Evolutionary conservation across 2,329 filamentous ascomycete species (phyloP).

Genomic region (Gyromitra esculenta): DNA sequence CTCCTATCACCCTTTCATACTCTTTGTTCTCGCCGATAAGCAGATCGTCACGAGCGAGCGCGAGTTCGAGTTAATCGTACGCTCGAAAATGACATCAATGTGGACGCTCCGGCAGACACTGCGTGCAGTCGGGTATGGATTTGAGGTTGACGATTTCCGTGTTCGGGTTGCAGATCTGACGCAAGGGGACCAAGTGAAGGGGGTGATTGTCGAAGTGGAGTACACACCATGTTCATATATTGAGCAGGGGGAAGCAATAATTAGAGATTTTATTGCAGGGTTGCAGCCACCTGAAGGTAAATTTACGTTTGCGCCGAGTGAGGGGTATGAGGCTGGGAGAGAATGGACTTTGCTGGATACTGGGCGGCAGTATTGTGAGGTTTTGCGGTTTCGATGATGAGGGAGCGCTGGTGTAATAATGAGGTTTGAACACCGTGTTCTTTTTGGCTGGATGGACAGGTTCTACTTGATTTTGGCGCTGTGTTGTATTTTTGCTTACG

Average conservation of each 20-base stretch:
- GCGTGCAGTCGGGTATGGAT: slow-evolving; percentile 51
- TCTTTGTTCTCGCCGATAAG: slow-evolving; percentile 55
- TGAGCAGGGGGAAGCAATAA: slow-evolving; percentile 55
- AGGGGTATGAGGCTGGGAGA: slow-evolving; percentile 41
- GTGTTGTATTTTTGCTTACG: too few relatives aligned
- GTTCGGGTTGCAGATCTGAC: slow-evolving; percentile 55
- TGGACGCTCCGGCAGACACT: slow-evolving; percentile 56
- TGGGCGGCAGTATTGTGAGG: slow-evolving; percentile 57
- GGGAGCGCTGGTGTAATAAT: not conserved
- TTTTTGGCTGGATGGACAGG: not conserved
- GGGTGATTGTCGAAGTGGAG: slow-evolving; percentile 57
- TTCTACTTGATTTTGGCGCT: too few relatives aligned
- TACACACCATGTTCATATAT: slow-evolving; percentile 55
- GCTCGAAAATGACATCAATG: slow-evolving; percentile 54
- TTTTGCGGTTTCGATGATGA: slow-evolving; percentile 54
- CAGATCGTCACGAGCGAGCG: slow-evolving; percentile 56
- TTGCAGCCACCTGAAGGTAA: slow-evolving; percentile 52
- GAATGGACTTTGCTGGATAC: slow-evolving; percentile 57
- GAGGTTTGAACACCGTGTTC: not conserved
- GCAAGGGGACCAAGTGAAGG: slow-evolving; percentile 56
- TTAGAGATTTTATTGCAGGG: slow-evolving; percentile 56
- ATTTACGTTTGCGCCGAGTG: slow-evolving; percentile 54
- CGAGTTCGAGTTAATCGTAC: slow-evolving; percentile 56
- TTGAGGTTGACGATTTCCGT: slow-evolving; percentile 57
- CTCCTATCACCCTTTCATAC: slow-evolving; percentile 55